phyloP scores from a whole-genome alignment of 2,329 filamentous ascomycete genomes.

The Alternaria ethzedia region DNA sequence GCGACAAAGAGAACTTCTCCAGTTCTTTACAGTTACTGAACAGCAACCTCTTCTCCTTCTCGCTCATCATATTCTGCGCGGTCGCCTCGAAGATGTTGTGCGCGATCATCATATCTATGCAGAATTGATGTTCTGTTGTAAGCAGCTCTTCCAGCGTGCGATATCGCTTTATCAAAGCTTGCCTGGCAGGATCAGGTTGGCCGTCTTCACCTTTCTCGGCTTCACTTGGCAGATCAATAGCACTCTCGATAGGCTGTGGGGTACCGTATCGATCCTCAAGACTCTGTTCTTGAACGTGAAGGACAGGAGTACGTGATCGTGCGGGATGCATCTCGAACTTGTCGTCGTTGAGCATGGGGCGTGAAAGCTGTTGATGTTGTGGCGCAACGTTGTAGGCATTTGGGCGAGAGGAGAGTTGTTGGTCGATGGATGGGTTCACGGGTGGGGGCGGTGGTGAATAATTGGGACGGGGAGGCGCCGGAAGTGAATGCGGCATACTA shows the following conservation, averaged over 20 bases:
- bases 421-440: constrained; percentile 20
- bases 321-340: constrained; percentile 32
- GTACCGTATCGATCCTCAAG: constrained; percentile 28
- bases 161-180: constrained; percentile 73
- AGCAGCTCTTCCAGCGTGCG: constrained; percentile 90
- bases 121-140: constrained; percentile 89
- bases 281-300: constrained; percentile 22
- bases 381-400: constrained; percentile 19
- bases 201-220: constrained; percentile 20
- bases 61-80: constrained; percentile 77
- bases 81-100: constrained; percentile 98
- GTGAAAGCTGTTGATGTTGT: constrained; percentile 18
- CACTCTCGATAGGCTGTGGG: constrained; percentile 20
- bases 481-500: constrained; percentile 33
- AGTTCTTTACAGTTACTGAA: constrained; percentile 95
- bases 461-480: constrained; percentile 50
- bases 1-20: constrained; percentile 79
- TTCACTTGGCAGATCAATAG: constrained; percentile 10
- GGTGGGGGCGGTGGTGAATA: constrained; percentile 57
- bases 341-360: constrained; percentile 16
- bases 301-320: constrained; percentile 28
- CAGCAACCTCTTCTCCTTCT: constrained; percentile 84
- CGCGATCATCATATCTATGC: constrained; percentile 95
- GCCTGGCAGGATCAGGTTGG: constrained; percentile 31
- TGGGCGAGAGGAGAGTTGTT: constrained; percentile 10